These are phyloP conservation scores for Cutaneotrichosporon mucoides DNA, from an alignment of 1,284 basidiomycete species.

Conservation along the genomic window DNA sequence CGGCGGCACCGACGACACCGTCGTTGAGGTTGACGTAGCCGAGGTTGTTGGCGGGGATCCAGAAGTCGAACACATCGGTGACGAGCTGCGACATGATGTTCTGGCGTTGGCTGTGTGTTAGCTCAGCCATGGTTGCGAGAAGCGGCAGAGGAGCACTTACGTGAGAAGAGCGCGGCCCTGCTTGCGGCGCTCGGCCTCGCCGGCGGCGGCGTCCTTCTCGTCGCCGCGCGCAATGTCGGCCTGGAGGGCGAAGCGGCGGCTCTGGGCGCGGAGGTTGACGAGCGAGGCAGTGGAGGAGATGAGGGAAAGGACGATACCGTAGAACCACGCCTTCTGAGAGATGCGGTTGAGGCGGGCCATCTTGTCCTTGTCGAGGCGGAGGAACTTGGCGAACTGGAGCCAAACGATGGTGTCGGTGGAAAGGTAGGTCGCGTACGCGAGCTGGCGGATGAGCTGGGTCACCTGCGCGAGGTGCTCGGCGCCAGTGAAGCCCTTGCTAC, in stretches of 20 bases:
- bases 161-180: constrained; percentile 44
- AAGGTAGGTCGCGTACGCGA: constrained; percentile 88
- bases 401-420: constrained; percentile 75
- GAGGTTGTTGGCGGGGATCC: constrained; percentile 81
- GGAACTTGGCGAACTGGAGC: constrained; percentile 72
- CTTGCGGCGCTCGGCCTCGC: constrained; percentile 40
- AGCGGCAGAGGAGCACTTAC: too few relatives aligned
- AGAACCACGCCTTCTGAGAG: constrained; percentile 85
- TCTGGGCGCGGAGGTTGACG: constrained; percentile 46
- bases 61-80: constrained; percentile 54
- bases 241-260: constrained; percentile 38
- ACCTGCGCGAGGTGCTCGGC: constrained; percentile 66
- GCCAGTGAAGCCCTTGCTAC: constrained; percentile 35
- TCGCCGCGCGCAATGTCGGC: constrained; percentile 28
- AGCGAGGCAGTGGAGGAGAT: constrained; percentile 53
- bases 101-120: constrained; percentile 38
- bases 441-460: constrained; percentile 75
- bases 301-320: constrained; percentile 77
- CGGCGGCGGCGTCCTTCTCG: constrained; percentile 28
- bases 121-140: too few relatives aligned
- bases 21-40: constrained; percentile 79
- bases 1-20: constrained; percentile 66
- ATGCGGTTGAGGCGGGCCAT: constrained; percentile 64
- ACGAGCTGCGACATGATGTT: constrained; percentile 45
- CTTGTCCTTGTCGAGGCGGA: constrained; percentile 57